These are phyloP conservation scores for Calendula officinalis DNA, from an alignment of 129 eudicot species.

Conservation along the genomic window DNA sequence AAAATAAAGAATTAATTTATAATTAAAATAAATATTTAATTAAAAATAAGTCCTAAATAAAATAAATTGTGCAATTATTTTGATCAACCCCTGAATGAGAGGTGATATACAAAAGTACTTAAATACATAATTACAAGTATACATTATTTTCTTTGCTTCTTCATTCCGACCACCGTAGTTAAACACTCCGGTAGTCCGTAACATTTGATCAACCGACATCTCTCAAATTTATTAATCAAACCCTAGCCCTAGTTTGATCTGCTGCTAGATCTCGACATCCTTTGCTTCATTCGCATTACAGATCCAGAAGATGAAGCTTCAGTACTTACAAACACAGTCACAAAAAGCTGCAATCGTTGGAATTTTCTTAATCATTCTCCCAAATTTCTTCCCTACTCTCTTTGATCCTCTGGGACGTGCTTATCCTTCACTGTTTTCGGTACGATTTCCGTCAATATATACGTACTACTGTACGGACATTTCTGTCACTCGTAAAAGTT, in stretches of 20 bases:
- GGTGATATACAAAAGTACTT: too few species aligned
- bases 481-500: background rate
- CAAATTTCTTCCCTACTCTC: conserved; percentile 58
- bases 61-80: too few species aligned
- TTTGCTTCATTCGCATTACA: conserved; percentile 19
- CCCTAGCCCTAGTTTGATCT: background rate
- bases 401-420: conserved; percentile 56
- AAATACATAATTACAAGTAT: too few species aligned
- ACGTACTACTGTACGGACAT: background rate
- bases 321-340: conserved; percentile 31
- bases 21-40: too few species aligned
- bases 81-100: too few species aligned
- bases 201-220: too few species aligned
- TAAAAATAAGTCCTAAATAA: too few species aligned
- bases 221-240: too few species aligned
- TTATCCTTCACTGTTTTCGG: conserved; percentile 57
- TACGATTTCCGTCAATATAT: conserved; percentile 21
- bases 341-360: conserved; percentile 41
- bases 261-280: background rate
- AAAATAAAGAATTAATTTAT: too few species aligned
- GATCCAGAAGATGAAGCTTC: conserved; percentile 35
- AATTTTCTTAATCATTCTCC: conserved; percentile 45
- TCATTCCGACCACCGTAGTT: too few species aligned
- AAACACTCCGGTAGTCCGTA: too few species aligned
- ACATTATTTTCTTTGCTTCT: too few species aligned